Evolutionary conservation across 148 eudicot species (phyloP), one percentile per base, ranked within the genome.

Genomic region (Camellia japonica): DNA sequence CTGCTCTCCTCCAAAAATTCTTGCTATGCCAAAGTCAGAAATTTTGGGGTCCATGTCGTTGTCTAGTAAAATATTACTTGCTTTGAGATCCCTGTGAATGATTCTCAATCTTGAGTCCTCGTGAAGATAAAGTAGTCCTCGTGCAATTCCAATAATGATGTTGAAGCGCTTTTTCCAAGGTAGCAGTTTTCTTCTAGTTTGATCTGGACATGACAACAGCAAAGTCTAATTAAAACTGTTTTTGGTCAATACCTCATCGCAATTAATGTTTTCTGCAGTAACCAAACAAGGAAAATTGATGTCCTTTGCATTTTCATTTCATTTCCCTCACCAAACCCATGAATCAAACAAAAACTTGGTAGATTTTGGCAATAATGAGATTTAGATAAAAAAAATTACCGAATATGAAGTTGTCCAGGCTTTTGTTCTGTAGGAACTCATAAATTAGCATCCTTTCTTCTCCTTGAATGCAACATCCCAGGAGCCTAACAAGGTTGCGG

Each of bases 361-460:
- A 60, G 78, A 74, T 13, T 51, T 23, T 73, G 62, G 13, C 1
- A 73, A 73, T 54, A 54, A 14, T 7, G 23, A 30, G 64, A 56
- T 41, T 8, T 7, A 6, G n/a, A 73, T 7, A 42, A 13, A 15
- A 13, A 15, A 4, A 14, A 5, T 23, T 60, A 42, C 88, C 88
- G 52, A 87, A 87, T 61, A 84, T 79, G 63, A 79, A 84, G 41
- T 73, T 19, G 73, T 88, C 87, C 84, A 88, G 78, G 78, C 91
- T 88, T 79, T 72, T 82, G 83, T 88, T 86, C n/a, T 83, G 83
- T 82, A 88, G 67, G 83, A 80, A 86, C 77, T 88, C 91, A 16
- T 88, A 88, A n/a, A 88, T 30, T 74, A 88, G 75, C 83, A 88
- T 86, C 77, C 62, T 86, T 76, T 88, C 91, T 20, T 86, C 81